Evolutionary conservation across 2,329 filamentous ascomycete genomes (phyloP).

Genomic region (Orbilia brochopaga): DNA sequence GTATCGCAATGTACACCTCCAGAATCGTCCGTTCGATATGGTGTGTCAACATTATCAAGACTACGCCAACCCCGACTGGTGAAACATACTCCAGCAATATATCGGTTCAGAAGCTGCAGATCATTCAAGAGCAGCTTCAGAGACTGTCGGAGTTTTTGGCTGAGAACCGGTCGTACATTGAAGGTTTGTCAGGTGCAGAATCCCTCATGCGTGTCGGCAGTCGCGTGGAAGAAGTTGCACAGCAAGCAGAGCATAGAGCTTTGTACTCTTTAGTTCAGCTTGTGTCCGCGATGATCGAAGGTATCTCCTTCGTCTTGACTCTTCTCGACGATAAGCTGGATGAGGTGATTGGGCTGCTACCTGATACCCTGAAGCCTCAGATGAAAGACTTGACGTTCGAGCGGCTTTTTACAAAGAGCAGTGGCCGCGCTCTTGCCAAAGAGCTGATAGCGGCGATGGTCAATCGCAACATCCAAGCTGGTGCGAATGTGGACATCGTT

Average conservation of each 20-base stretch:
- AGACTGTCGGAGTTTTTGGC: constrained; percentile 81
- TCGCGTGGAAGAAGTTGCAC: constrained; percentile 86
- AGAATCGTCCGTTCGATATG: constrained; percentile 88
- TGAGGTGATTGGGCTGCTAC: constrained; percentile 80
- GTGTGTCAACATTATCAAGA: constrained; percentile 75
- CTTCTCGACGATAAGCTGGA: constrained; percentile 91
- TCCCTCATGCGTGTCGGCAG: constrained; percentile 78
- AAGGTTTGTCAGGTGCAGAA: constrained; percentile 88
- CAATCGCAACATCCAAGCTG: constrained; percentile 94
- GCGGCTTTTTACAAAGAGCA: constrained; percentile 76
- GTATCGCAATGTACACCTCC: constrained; percentile 83
- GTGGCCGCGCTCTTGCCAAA: constrained; percentile 88
- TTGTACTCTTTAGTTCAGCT: constrained; percentile 83
- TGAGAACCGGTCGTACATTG: constrained; percentile 87
- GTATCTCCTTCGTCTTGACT: constrained; percentile 93
- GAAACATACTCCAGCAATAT: constrained; percentile 73
- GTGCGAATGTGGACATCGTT: constrained; percentile 95
- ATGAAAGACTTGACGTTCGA: constrained; percentile 84
- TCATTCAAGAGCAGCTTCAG: constrained; percentile 80
- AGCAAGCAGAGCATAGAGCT: constrained; percentile 93
- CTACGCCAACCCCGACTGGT: constrained; percentile 63
- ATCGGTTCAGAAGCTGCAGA: constrained; percentile 70
- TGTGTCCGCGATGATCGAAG: constrained; percentile 89
- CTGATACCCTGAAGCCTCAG: constrained; percentile 71
- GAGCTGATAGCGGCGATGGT: constrained; percentile 96